Evolutionary conservation across 75 land plant species (phyloP), one percentile per base, ranked within the genome.

Genomic region (Sequoia sempervirens): DNA sequence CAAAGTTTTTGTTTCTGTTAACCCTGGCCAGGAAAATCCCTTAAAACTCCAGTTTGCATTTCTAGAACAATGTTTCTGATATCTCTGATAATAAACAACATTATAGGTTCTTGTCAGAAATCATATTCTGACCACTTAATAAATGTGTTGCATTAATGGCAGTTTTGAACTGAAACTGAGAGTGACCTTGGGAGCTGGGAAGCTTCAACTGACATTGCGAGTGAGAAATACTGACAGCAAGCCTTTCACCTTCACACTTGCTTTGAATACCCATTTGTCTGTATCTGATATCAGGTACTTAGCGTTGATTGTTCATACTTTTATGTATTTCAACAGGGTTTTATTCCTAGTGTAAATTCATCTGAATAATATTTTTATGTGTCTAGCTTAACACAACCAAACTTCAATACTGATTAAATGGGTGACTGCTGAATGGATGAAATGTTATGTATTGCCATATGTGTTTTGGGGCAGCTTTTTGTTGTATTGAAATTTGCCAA

Each of bases 241-340:
- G 84, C 87, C 87, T 12, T 88, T 90, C 78, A 85, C 87, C 34
- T 90, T 90, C 86, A 90, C 87, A 47, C 80, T 85, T 58, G 87
- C 91, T 17, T 79, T 90, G 43, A 90, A 90, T 50, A 90, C 91
- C 26, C 88, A 90, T 82, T 83, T 90, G 12, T 83, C 90, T 41
- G 91, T 90, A 36, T 88, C 91, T 20, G 91, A 90, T 83, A 85
- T 90, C 80, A 88, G 80, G 87, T 78, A 41, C 36, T 41, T 78
- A 41, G 32, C 10, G 52, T 78, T n/a, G 41, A 38, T 78, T 45
- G 10, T 41, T 23, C 45, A 11, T 14, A 43, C 13, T 78, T 23
- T 37, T 26, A 2, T 20, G 2, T 18, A 38, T 0, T 38, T 8
- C 5, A 23, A 38, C 26, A 37, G 6, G 20, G 9, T 3, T 75